Evolutionary conservation across 2,329 filamentous ascomycete species (phyloP), one percentile per base, ranked within the genome.

Genomic region (Fusarium lateritium): DNA sequence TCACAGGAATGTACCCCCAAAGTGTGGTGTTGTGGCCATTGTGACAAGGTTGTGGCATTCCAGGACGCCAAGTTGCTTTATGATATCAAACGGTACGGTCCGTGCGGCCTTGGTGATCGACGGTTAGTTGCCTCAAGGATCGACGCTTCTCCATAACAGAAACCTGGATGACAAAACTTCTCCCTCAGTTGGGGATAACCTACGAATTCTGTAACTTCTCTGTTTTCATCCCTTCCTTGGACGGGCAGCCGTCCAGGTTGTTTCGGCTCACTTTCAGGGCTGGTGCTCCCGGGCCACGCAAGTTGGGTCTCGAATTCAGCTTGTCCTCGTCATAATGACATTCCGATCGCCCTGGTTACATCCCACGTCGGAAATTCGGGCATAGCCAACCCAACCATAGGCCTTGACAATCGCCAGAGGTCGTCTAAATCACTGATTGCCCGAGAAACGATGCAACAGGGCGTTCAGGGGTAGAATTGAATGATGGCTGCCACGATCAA

Each of bases 51-150:
- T 57, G 42, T 36, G 36, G 43, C 67, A 70, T 70, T 70, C 67
- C 67, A 66, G 19, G 38, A 53, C 44, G 31, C 39, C 50, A 52
- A 44, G 22, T 21, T 62, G 44, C 40, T 59, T 51, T 53, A 39
- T 52, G 31, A 44, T 67, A 55, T 54, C 49, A 60, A 52, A 73
- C 56, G 65, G 62, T 62, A 65, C 60, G 59, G 70, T 73, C 70
- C 62, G 68, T 73, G 70, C 59, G 65, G 62, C 40, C 56, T 66
- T 59, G 49, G 50, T 42, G 64, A 65, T 60, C 64, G 56, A 58
- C 65, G 52, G 54, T 57, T 67, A 59, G 67, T 38, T 62, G 51
- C 68, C 19, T 67, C 42, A 22, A 46, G 26, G 67, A 69, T 70
- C 67, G 39, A 60, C 62, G 28, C 22, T 42, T 54, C 50, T 64